Evolutionary conservation across 345 rosid species (phyloP), one percentile per base, ranked within the genome.

Genomic region (Brassica cretica): DNA sequence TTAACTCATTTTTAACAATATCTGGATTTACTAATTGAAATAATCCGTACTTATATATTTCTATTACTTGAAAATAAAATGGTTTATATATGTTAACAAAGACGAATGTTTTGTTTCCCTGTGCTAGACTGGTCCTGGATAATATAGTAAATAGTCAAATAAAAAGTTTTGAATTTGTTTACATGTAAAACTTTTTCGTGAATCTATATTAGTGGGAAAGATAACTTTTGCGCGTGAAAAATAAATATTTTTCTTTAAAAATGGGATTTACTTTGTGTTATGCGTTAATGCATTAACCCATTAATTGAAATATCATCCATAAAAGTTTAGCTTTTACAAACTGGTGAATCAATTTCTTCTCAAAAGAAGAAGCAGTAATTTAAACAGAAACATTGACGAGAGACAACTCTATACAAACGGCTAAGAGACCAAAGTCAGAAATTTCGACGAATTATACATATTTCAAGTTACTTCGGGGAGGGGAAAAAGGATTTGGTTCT

Each of bases 381-480:
- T 6, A 53, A 53, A 53, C 16, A 33, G 2, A 77, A 35, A 60
- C n/a, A 9, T 2, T 37, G 39, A 74, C 64, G 60, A 72, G 35
- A 74, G 75, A 74, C 56, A 67, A 32, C 62, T 58, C 83, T 70
- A 75, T 80, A 80, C 79, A 75, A 70, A 65, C 18, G 25, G 69
- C 19, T 61, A 69, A 41, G 46, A 68, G 59, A 66, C 72, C 76
- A 51, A 73, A 49, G 49, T 73, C 64, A 65, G 35, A 8, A 33
- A 51, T 63, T 79, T 41, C 68, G 78, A 68, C 70, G 1, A 12
- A 51, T 67, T 79, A 27, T 27, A 68, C 74, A 66, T 59, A 78
- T 19, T 44, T 53, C 18, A 53, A 16, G 60, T 63, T 39, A 71
- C 67, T 65, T 71, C 5, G 5, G 60, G 19, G 67, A 53, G 24